Percentiles rank a stretch among this genome's conserved stretches.
Evolutionary conservation across 495 filamentous ascomycete species (phyloP).

Genomic region (Penicillium paxilli): DNA sequence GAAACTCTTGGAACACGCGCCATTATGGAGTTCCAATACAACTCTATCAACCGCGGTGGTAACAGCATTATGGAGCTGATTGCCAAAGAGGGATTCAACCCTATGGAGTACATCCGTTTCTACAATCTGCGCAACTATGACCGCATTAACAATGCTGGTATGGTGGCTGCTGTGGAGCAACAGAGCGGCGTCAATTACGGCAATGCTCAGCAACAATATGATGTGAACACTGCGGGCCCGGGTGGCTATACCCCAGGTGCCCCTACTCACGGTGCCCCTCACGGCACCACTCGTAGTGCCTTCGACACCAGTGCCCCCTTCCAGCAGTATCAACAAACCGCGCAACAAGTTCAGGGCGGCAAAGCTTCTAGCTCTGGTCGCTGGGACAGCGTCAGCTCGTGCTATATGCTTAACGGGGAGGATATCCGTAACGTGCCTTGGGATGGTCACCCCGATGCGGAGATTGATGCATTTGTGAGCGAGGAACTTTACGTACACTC

Average conservation of each 20-base stretch:
- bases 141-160: conserved; percentile 72
- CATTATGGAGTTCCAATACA: conserved; percentile 96
- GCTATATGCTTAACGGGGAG: conserved; percentile 80
- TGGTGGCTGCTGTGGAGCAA: conserved; percentile 64
- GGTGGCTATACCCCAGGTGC: conserved; percentile 38
- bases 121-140: conserved; percentile 96
- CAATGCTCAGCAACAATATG: conserved; percentile 64
- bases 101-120: conserved; percentile 84
- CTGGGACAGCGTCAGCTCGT: conserved; percentile 76
- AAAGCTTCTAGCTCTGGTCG: conserved; percentile 42
- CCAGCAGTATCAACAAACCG: conserved; percentile 68
- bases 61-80: conserved; percentile 83
- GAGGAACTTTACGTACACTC: conserved; percentile 95
- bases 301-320: conserved; percentile 47
- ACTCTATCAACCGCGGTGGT: conserved; percentile 85
- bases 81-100: conserved; percentile 67
- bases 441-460: conserved; percentile 64
- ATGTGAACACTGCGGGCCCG: conserved; percentile 45
- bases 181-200: conserved; percentile 73
- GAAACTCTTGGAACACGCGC: conserved; percentile 82
- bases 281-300: conserved; percentile 28
- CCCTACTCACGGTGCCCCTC: conserved; percentile 8
- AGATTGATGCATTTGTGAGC: conserved; percentile 86
- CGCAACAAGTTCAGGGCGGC: conserved; percentile 37
- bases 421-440: conserved; percentile 80